Conservation (phyloP, 352 stramenopile species). For the Thraustotheca clavata region DNA sequence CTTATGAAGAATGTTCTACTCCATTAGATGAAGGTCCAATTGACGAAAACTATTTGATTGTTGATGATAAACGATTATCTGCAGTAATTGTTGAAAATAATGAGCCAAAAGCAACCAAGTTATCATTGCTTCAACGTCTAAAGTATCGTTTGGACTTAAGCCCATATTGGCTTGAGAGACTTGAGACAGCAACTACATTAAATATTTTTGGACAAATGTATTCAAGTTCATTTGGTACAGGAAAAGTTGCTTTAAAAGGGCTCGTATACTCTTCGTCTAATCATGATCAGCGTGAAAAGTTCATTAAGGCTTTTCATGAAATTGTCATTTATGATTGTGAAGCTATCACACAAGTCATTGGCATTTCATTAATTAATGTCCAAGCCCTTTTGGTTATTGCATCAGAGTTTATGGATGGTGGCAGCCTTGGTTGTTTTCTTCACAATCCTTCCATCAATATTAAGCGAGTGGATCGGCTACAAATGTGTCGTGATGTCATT, state of each 20-base stretch:
- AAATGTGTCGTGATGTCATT: not conserved
- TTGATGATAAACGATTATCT: no score
- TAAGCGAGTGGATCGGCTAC: not conserved
- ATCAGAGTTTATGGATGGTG: not conserved
- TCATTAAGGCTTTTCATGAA: not conserved
- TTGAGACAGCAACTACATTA: not conserved
- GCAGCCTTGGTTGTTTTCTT: not conserved
- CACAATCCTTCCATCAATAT: not conserved
- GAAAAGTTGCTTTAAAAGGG: not conserved
- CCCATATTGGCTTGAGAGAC: not conserved
- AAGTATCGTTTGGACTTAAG: not conserved
- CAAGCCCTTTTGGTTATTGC: not conserved
- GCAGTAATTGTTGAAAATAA: not conserved
- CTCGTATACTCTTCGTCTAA: not conserved
- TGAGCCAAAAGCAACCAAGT: not conserved
- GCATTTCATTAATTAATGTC: not conserved
- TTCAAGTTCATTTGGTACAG: not conserved
- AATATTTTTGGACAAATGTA: not conserved
- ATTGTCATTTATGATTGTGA: not conserved
- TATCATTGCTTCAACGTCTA: not conserved
- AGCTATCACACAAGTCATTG: not conserved
- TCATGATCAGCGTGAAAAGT: not conserved
- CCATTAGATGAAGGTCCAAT: no score
- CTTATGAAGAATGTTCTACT: no score
- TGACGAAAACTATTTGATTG: no score